These are phyloP conservation scores for Talaromyces sp. DNA, from an alignment of 2,329 filamentous ascomycete species.

Conservation along the genomic window DNA sequence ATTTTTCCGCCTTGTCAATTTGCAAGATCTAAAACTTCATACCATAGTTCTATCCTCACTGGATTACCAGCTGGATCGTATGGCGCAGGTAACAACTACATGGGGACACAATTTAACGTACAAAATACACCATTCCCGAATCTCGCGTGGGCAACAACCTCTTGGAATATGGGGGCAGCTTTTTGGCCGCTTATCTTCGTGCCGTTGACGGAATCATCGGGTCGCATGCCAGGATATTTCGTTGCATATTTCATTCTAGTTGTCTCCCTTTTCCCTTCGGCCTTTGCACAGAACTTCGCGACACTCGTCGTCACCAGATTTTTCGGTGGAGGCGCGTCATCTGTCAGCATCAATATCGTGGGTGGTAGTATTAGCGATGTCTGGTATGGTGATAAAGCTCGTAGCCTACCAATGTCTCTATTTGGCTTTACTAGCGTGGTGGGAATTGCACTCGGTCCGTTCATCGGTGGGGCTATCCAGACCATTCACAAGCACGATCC, in stretches of 20 bases:
- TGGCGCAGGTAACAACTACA: constrained; percentile 36
- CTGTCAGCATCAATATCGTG: constrained; percentile 47
- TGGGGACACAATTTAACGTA: constrained; percentile 35
- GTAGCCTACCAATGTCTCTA: constrained; percentile 48
- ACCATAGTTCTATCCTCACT: constrained; percentile 42
- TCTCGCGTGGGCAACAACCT: constrained; percentile 37
- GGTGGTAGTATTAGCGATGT: constrained; percentile 40
- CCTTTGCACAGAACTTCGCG: constrained; percentile 49
- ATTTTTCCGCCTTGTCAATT: no score
- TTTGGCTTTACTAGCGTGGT: constrained; percentile 49
- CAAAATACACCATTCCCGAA: constrained; percentile 40
- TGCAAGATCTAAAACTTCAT: background rate
- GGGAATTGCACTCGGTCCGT: constrained; percentile 49
- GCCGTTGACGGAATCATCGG: constrained; percentile 45
- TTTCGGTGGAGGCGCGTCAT: constrained; percentile 48
- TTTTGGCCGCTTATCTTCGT: constrained; percentile 43
- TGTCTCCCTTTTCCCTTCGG: constrained; percentile 46
- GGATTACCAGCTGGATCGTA: constrained; percentile 47
- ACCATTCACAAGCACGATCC: constrained; percentile 35
- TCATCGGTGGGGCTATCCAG: constrained; percentile 46
- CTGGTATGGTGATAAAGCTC: constrained; percentile 41
- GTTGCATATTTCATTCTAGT: constrained; percentile 46
- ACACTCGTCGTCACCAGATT: constrained; percentile 49
- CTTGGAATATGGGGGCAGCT: constrained; percentile 44
- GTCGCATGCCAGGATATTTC: constrained; percentile 49